Base-by-base conservation (phyloP, 768 basidiomycete species). In the Austroboletus festivus region DNA sequence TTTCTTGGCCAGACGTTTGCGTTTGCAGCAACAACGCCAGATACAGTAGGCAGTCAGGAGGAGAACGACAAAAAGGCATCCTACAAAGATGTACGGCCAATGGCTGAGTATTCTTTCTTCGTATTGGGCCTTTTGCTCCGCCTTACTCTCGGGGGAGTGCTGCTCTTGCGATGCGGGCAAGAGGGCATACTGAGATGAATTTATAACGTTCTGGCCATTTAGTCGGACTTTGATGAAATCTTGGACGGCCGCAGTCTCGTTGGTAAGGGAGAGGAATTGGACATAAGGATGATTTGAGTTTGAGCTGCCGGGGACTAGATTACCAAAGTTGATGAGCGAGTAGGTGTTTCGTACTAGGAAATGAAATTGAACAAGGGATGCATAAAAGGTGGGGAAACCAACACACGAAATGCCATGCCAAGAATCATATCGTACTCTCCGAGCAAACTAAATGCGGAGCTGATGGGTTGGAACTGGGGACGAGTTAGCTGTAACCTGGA, bases 391-490 rank as follows among this genome's bases (percentile, higher is more conserved):
- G 18, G 12, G 12, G 23, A 28, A 31, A 37, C 31, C 8, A 4
- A 67, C 85, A 56, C 67, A 89, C 87, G 48, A 71, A 90, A 88
- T 46, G 77, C 77, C 86, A 89, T 88, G 54, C 88, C 88, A 42
- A 89, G 75, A 57, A 90, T 87, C 74, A 89, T 82, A 56, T 91
- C 88, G 54, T 86, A 91, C 61, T 85, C 76, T 53, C 86, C 85
- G 22, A 86, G 76, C 35, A 88, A 54, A 70, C 85, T 83, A 69
- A 89, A 88, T 5, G 87, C 86, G 4, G 82, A 79, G 13, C 87
- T 86, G 54, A 89, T 86, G 2, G 88, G 89, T 73, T 91, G 89
- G 74, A 88, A 91, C 80, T 88, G 55, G 31, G 13, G 24, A 48
- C 12, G 23, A 20, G n/a, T 65, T 40, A 61, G 49, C 22, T 38